phyloP scores from a whole-genome alignment of 345 rosid genomes.

The Brassica nigra region DNA sequence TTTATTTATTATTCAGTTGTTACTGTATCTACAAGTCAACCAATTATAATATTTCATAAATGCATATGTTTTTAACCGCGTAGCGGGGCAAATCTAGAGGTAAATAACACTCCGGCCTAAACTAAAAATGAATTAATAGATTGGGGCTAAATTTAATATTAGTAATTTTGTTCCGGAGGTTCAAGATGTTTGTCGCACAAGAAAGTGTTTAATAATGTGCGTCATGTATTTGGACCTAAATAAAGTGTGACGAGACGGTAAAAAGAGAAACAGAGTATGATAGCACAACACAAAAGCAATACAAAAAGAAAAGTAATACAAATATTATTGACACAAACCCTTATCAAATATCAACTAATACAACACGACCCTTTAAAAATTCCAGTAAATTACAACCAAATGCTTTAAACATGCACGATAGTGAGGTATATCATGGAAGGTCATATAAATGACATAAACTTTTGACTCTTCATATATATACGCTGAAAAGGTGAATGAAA shows the following conservation, averaged over 20 bases:
- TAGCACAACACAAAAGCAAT: slow-evolving; percentile 33
- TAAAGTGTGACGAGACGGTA: slow-evolving; percentile 13
- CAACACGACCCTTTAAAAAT: slow-evolving; percentile 17
- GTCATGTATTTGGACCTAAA: slow-evolving; percentile 3
- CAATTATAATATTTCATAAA: no score
- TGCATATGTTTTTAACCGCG: no score
- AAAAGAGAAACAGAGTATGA: slow-evolving; percentile 31
- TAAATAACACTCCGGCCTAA: no score
- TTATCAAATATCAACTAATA: slow-evolving; percentile 40
- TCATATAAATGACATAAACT: slow-evolving; percentile 33
- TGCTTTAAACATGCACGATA: slow-evolving; percentile 32
- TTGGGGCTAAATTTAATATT: neutral
- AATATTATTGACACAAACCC: slow-evolving; percentile 26
- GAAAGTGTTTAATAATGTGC: neutral
- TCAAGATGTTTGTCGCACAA: neutral
- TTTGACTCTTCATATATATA: slow-evolving; percentile 25
- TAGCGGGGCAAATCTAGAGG: no score
- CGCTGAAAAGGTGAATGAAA: slow-evolving; percentile 21
- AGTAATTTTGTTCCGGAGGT: neutral
- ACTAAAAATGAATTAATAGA: no score
- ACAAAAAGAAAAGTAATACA: slow-evolving; percentile 28
- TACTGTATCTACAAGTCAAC: no score
- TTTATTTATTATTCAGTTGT: no score
- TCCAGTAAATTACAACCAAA: slow-evolving; percentile 33
- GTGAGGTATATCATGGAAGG: slow-evolving; percentile 30